These are phyloP conservation scores for Colletotrichum gloeosporioides DNA, from an alignment of 2,329 filamentous ascomycete genomes.

Conservation along the genomic window DNA sequence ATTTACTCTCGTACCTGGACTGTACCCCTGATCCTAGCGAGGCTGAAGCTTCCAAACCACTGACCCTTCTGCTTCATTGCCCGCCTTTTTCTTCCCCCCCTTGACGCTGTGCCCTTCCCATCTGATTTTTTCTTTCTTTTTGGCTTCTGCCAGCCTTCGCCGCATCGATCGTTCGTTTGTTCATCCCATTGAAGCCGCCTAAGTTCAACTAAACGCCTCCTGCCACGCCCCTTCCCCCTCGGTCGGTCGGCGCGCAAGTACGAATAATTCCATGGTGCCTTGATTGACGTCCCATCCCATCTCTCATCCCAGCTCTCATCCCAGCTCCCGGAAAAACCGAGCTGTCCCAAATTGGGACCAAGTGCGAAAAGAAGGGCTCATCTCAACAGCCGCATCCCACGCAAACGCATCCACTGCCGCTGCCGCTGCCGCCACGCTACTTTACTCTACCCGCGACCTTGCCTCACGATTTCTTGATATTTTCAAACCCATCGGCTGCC, in stretches of 20 bases:
- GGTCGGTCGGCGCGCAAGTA: too few species aligned
- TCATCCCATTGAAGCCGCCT: not conserved
- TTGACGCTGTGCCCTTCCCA: not conserved
- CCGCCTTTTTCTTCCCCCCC: not conserved
- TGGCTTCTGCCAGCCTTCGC: not conserved
- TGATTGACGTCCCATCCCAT: too few species aligned
- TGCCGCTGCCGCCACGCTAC: too few species aligned
- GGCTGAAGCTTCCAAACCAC: not conserved
- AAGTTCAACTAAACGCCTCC: not conserved
- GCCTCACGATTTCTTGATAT: not conserved
- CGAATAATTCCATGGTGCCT: too few species aligned
- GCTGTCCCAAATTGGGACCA: not conserved
- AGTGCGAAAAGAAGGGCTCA: not conserved
- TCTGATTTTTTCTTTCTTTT: not conserved
- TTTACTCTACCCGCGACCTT: not conserved
- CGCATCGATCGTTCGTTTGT: not conserved
- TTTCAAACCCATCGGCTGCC: not conserved
- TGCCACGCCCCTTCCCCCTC: not conserved
- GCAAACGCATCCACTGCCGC: not conserved
- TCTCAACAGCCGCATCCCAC: constrained; percentile 13
- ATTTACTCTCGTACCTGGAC: not conserved
- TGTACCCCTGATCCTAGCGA: not conserved
- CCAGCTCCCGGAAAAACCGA: not conserved
- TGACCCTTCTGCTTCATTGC: not conserved
- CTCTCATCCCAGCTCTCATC: not conserved